phyloP scores from a whole-genome alignment of 495 filamentous ascomycete genomes.

The Aspergillus hancockii region DNA sequence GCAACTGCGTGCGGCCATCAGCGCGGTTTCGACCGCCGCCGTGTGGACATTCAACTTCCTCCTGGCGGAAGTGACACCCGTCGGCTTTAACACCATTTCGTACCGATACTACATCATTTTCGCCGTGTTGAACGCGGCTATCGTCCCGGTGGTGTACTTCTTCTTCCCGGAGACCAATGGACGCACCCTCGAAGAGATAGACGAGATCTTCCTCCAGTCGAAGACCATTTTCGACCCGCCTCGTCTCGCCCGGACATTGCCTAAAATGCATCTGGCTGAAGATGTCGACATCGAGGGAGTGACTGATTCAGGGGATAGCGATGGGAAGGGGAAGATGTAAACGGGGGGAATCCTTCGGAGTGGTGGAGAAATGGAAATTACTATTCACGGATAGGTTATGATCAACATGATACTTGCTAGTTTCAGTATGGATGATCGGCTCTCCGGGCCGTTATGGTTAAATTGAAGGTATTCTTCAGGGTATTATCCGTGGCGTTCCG shows the following conservation, averaged over 20 bases:
- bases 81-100: constrained; percentile 46
- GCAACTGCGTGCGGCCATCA: constrained; percentile 65
- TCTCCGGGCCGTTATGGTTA: constrained; percentile 1
- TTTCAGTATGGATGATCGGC: constrained; percentile 3
- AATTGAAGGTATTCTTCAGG: not conserved
- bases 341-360: not conserved
- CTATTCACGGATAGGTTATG: not conserved
- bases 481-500: not conserved
- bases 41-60: constrained; percentile 63
- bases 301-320: constrained; percentile 2
- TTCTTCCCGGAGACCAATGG: constrained; percentile 58
- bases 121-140: constrained; percentile 46
- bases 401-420: not conserved
- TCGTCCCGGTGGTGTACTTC: constrained; percentile 55
- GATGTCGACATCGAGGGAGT: constrained; percentile 14
- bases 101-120: constrained; percentile 54
- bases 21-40: constrained; percentile 62
- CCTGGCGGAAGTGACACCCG: constrained; percentile 45
- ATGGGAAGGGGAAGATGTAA: constrained; percentile 7
- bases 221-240: constrained; percentile 33
- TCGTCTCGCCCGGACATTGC: constrained; percentile 31
- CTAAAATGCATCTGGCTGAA: constrained; percentile 23
- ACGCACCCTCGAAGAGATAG: constrained; percentile 75
- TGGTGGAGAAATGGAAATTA: not conserved
- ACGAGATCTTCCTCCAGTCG: constrained; percentile 60